Percentiles rank a stretch among this genome's conserved stretches.
These are phyloP conservation scores for Calocybe gangraenosa DNA, from an alignment of 768 basidiomycete species.

Conservation along the genomic window DNA sequence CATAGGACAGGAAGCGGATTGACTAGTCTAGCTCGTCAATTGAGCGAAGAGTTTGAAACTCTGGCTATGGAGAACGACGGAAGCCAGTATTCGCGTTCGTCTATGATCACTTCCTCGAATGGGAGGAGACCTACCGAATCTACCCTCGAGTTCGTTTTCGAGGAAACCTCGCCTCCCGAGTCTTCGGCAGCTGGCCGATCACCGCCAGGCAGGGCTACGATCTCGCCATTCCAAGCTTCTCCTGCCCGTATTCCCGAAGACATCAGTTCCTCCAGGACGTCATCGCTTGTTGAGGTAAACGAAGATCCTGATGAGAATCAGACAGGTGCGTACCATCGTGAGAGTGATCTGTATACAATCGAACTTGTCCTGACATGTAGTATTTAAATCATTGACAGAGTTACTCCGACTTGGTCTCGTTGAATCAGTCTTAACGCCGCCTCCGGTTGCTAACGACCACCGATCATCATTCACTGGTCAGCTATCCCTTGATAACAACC, in stretches of 20 bases:
- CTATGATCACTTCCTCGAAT: constrained; percentile 11
- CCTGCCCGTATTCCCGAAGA: constrained; percentile 46
- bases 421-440: constrained; percentile 47
- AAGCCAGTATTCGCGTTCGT: constrained; percentile 27
- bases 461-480: constrained; percentile 37
- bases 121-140: constrained; percentile 26
- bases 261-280: constrained; percentile 39
- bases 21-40: constrained; percentile 45
- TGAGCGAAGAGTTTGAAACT: constrained; percentile 46
- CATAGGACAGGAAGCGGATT: constrained; percentile 40
- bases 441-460: constrained; percentile 33
- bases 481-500: constrained; percentile 22
- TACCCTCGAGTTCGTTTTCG: constrained; percentile 34
- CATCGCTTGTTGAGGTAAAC: constrained; percentile 24
- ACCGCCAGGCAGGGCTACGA: constrained; percentile 20
- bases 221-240: constrained; percentile 35
- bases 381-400: constrained; percentile 27
- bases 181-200: constrained; percentile 16
- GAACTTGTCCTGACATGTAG: no score
- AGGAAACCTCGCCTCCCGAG: constrained; percentile 25
- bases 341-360: no score
- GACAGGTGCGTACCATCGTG: constrained; percentile 28
- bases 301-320: constrained; percentile 33
- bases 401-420: constrained; percentile 46
- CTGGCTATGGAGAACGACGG: constrained; percentile 29